Conservation (phyloP, 768 basidiomycete species). For the Trametes cinnabarina region DNA sequence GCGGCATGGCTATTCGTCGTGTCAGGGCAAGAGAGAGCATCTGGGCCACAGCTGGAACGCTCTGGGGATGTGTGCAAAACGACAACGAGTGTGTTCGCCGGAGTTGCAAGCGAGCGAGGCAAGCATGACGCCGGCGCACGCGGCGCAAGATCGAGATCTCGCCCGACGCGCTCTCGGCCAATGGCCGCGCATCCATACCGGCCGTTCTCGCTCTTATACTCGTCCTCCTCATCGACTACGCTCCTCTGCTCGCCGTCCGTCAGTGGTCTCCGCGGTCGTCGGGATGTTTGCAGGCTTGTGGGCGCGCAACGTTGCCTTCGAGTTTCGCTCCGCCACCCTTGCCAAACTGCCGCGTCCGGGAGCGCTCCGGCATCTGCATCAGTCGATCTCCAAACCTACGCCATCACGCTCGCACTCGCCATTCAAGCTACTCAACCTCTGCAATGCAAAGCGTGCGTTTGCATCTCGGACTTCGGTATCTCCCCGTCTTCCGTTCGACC, state of each 20-base stretch:
- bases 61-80: neutral
- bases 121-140: neutral
- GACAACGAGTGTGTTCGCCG: neutral
- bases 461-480: neutral
- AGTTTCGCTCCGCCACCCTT: constrained; percentile 12
- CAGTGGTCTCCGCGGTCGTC: neutral
- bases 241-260: constrained; percentile 3
- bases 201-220: neutral
- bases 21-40: constrained; percentile 28
- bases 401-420: neutral
- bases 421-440: neutral
- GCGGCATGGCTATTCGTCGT: constrained; percentile 19
- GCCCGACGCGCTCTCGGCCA: neutral
- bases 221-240: neutral
- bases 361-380: constrained; percentile 8
- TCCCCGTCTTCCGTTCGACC: constrained; percentile 25
- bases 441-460: constrained; percentile 5
- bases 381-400: neutral
- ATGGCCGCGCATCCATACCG: neutral
- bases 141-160: constrained; percentile 4
- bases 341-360: constrained; percentile 7
- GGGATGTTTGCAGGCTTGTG: constrained; percentile 18
- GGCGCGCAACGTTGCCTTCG: constrained; percentile 16
- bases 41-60: constrained; percentile 8
- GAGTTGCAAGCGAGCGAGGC: neutral